Base-by-base conservation (phyloP, 805 yeast species). In the Yarrowia sp. region DNA sequence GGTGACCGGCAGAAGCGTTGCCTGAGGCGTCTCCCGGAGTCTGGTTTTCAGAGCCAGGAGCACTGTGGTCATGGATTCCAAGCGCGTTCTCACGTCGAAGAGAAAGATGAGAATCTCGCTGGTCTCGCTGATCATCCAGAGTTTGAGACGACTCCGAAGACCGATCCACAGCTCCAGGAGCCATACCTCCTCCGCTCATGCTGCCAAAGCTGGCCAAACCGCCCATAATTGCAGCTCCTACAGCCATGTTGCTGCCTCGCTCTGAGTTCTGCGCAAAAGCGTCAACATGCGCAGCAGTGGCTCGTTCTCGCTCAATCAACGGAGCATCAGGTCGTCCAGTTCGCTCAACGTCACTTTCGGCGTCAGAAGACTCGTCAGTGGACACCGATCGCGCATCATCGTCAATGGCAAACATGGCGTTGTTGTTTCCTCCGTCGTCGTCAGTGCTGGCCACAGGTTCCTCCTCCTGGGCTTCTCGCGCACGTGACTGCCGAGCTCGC, bases 41-140 rank as follows among this genome's bases (percentile, higher is more conserved):
- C 2, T 42, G 64, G 15, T 49, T 50, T 8, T 36, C 48, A 12
- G 70, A 56, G 14, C 46, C 71, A 46, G 71, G 71, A 45, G 69
- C 71, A 22, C 45, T 52, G n/a, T 36, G 32, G 16, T 15, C 7
- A 12, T 53, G 59, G 3, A 53, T 40, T 3, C 59, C 59, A 3
- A 53, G 45, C 8, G 45, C 45, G n/a, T 53, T 53, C 32, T 53
- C 59, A 14, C 59, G 45, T 53, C 59, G 16, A 12, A 53, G 59
- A 14, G 59, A 12, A 4, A 53, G 15, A 22, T 53, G 43, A 16
- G 45, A 38, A 2, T 53, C 59, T 8, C 45, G 58, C 26, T 50
- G 38, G 55, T 35, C 67, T 10, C 48, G 50, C 19, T 65, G 53
- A 26, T 58, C 46, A 3, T 59, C 67, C 22, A 32, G 14, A 2